Evolutionary conservation across 1,139 yeast genomes (phyloP), one percentile per base, ranked within the genome.

Genomic region (Blastobotrys proliferans): DNA sequence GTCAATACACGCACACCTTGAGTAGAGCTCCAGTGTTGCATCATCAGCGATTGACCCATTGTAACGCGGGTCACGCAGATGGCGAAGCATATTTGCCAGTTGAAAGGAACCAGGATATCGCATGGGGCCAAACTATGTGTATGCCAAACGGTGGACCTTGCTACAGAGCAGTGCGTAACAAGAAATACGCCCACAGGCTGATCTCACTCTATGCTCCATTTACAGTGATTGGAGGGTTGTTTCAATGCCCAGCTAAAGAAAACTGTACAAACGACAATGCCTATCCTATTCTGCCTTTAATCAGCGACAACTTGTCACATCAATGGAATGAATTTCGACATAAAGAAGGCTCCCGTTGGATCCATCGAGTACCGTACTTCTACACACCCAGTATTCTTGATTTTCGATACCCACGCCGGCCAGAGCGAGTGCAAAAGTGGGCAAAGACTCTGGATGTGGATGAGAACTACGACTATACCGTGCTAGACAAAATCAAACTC

Each of bases 161-260:
- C 50, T 81, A 72, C 54, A 78, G 81, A 49, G 62, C 81, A 50
- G 85, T 87, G 1, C 67, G 92, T 47, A 64, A 81, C 25, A 75
- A 76, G 55, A 74, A 77, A 54, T 83, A 79, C 53, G 78, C 80
- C 1, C 59, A 60, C 26, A 64, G 83, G 38, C 61, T 70, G 19
- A 50, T 76, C 27, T 68, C 74, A 5, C 59, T 80, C 16, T 81
- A 72, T 53, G 63, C 77, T 20, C 87, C 90, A 0, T 67, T 70
- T 35, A 72, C 82, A 0, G 73, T 77, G 60, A 76, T 83, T 1
- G 94, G 94, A 4, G 90, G 81, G 0, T 51, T 83, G 6, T 83
- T 72, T 57, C 72, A 73, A 49, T 80, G 86, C 54, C 66, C 72
- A 2, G 50, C 73, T 1, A 56, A 69, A 2, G 51, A 64, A 8